phyloP scores from a whole-genome alignment of 768 basidiomycete species.

The Omphalotus guepiniiformis region DNA sequence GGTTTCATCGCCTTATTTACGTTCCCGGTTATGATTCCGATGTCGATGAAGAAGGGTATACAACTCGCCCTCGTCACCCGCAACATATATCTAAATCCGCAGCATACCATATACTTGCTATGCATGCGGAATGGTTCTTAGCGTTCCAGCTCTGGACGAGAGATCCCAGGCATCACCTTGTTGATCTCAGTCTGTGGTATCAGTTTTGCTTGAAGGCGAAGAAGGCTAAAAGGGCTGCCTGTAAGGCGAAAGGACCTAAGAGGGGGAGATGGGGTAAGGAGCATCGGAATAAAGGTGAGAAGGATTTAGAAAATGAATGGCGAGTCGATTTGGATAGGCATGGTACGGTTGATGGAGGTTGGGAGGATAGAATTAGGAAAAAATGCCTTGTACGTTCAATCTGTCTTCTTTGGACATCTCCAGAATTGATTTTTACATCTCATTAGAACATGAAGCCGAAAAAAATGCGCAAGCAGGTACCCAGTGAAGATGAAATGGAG shows the following conservation, averaged over 20 bases:
- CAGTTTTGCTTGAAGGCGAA: slow-evolving; percentile 4
- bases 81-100: slow-evolving; percentile 36
- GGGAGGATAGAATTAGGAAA: slow-evolving; percentile 1
- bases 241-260: background rate
- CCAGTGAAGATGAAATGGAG: background rate
- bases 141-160: slow-evolving; percentile 16
- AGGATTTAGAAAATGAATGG: background rate
- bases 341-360: slow-evolving; percentile 1
- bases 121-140: slow-evolving; percentile 35
- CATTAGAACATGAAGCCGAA: too few relatives aligned
- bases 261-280: slow-evolving; percentile 1
- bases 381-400: background rate
- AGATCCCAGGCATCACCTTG: background rate
- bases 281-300: background rate
- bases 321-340: slow-evolving; percentile 1
- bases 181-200: slow-evolving; percentile 2
- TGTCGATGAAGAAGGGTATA: slow-evolving; percentile 21
- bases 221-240: background rate
- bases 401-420: background rate
- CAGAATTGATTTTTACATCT: background rate
- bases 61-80: slow-evolving; percentile 26
- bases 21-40: slow-evolving; percentile 18
- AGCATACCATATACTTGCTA: slow-evolving; percentile 31
- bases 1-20: slow-evolving; percentile 18
- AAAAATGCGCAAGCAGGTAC: too few relatives aligned